These are phyloP conservation scores for Fonsecaea nubica DNA, from an alignment of 2,329 filamentous ascomycete genomes.

Conservation along the genomic window DNA sequence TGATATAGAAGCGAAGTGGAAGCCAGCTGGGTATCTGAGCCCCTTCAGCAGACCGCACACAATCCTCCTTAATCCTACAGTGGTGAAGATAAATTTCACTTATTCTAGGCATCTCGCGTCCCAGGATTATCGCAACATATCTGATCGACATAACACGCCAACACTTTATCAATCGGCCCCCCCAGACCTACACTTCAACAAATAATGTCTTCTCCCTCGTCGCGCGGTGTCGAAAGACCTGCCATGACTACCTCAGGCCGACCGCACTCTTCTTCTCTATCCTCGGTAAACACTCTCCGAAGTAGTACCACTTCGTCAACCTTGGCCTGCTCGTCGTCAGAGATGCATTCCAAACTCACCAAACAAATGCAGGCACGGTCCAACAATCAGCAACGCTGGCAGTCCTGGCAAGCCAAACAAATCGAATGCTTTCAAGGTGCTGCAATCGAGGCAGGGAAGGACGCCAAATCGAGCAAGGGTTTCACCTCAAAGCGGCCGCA, in stretches of 20 bases:
- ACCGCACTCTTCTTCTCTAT: conserved; percentile 28
- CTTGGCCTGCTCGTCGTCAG: conserved; percentile 9
- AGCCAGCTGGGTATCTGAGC: neutral
- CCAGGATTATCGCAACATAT: neutral
- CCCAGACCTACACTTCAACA: neutral
- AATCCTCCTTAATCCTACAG: neutral
- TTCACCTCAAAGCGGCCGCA: conserved; percentile 34
- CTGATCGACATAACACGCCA: neutral
- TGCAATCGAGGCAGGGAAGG: conserved; percentile 13
- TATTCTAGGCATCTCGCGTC: neutral
- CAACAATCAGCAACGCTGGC: conserved; percentile 31
- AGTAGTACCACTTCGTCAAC: conserved; percentile 11
- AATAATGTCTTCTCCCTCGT: conserved; percentile 5
- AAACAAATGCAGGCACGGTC: conserved; percentile 29
- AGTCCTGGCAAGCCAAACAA: conserved; percentile 33
- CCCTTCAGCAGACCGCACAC: neutral
- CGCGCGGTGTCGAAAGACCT: conserved; percentile 9
- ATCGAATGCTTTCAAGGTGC: conserved; percentile 28
- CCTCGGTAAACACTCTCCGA: conserved; percentile 9
- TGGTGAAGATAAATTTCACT: neutral
- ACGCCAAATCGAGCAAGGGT: conserved; percentile 13
- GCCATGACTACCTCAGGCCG: neutral
- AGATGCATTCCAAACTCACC: conserved; percentile 34
- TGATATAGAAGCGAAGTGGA: conserved; percentile 8
- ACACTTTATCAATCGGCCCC: neutral